A percentile compares a stretch with the other conserved stretches of the same genome.
Evolutionary conservation across 139 green algal genomes (phyloP).

Genomic region (Closterium sp.): DNA sequence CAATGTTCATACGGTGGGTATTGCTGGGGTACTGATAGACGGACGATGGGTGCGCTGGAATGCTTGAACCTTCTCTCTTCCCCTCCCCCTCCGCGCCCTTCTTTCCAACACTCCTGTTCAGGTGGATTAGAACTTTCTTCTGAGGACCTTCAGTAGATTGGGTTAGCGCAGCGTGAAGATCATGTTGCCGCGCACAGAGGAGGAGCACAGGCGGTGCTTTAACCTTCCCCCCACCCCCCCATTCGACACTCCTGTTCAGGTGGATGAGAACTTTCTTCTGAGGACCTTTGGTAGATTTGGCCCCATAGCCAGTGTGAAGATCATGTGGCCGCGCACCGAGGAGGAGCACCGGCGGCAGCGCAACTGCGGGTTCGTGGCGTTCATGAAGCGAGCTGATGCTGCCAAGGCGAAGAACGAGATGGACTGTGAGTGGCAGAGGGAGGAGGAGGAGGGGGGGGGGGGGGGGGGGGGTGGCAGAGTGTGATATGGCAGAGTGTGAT

Average conservation of each 20-base stretch:
- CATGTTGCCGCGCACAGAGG: conserved; percentile 95
- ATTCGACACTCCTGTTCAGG: conserved; percentile 43
- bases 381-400: conserved; percentile 70
- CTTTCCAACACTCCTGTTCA: too few relatives aligned
- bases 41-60: too few relatives aligned
- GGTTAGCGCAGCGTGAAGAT: conserved; percentile 94
- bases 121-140: conserved; percentile 73
- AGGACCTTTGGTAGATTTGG: conserved; percentile 89
- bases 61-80: too few relatives aligned
- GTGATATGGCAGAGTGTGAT: conserved; percentile 74
- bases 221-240: conserved; percentile 54
- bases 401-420: conserved; percentile 70
- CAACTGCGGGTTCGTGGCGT: conserved; percentile 95
- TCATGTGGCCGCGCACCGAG: conserved; percentile 96
- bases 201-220: conserved; percentile 72
- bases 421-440: conserved; percentile 84
- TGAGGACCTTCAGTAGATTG: conserved; percentile 85
- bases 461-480: conserved; percentile 51
- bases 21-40: too few relatives aligned
- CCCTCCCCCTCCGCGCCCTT: too few relatives aligned
- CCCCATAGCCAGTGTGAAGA: conserved; percentile 87
- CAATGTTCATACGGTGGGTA: too few relatives aligned
- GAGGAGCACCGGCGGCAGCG: conserved; percentile 78
- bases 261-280: conserved; percentile 76
- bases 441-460: conserved; percentile 67